These are phyloP conservation scores for Sapria himalayana DNA, from an alignment of 345 rosid genomes.

Conservation along the genomic window DNA sequence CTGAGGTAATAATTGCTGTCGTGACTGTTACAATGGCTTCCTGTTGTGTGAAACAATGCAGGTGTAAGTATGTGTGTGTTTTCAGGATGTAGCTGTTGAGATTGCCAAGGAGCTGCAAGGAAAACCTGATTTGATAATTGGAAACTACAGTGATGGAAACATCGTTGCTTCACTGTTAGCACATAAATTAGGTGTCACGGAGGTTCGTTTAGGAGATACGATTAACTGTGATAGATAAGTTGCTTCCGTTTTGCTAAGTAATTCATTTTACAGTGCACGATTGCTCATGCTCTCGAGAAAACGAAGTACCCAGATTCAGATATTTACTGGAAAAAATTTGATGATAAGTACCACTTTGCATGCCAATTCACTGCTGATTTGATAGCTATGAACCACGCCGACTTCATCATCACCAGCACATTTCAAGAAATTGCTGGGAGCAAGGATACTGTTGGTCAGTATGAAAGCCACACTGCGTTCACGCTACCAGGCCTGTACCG, in stretches of 20 bases:
- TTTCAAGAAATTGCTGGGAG: conserved; percentile 98
- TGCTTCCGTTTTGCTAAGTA: not conserved
- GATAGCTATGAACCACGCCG: conserved; percentile 87
- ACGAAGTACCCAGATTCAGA: conserved; percentile 92
- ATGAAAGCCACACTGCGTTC: conserved; percentile 80
- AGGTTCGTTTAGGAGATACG: conserved; percentile 23
- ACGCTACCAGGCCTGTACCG: conserved; percentile 84
- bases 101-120: conserved; percentile 68
- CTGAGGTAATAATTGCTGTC: conserved; percentile 73
- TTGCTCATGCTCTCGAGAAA: conserved; percentile 92
- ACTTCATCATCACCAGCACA: conserved; percentile 95
- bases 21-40: too few species aligned
- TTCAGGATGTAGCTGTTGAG: conserved; percentile 65
- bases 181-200: conserved; percentile 75
- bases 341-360: conserved; percentile 83
- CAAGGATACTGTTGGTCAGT: conserved; percentile 77
- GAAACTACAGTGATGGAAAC: conserved; percentile 93
- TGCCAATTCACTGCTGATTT: conserved; percentile 95
- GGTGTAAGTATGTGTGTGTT: not conserved
- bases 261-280: conserved; percentile 65
- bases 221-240: not conserved
- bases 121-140: conserved; percentile 80
- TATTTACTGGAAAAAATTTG: conserved; percentile 82
- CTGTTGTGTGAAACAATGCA: too few species aligned
- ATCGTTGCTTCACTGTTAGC: conserved; percentile 80